Conservation (phyloP, 768 basidiomycete genomes). For the Exidia glandulosa region DNA sequence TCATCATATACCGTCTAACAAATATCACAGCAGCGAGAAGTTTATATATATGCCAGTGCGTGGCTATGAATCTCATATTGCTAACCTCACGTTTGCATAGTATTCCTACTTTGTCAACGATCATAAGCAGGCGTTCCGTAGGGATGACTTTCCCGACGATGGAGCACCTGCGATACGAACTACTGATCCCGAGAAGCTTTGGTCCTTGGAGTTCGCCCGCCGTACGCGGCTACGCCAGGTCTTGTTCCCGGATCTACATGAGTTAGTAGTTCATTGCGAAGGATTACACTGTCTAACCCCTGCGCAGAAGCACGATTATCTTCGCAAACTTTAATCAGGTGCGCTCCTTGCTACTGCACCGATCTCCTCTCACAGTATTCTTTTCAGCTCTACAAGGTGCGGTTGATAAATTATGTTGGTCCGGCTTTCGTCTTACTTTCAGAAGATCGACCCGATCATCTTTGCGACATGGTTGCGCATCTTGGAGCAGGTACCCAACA, state of each 20-base stretch:
- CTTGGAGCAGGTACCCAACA: constrained; percentile 29
- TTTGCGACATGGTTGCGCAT: constrained; percentile 41
- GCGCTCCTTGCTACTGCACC: constrained; percentile 1
- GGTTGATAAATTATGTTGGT: neutral
- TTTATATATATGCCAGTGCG: constrained; percentile 37
- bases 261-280: constrained; percentile 17
- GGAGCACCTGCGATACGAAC: constrained; percentile 1
- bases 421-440: neutral
- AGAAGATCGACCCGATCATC: constrained; percentile 14
- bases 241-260: constrained; percentile 34
- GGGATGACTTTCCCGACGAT: constrained; percentile 14
- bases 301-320: constrained; percentile 29
- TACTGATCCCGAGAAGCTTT: constrained; percentile 15
- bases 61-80: neutral
- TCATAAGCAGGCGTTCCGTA: constrained; percentile 34
- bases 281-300: neutral
- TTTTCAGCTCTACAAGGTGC: constrained; percentile 34
- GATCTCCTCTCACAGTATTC: constrained; percentile 6
- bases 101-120: constrained; percentile 40
- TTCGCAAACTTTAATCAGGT: constrained; percentile 46
- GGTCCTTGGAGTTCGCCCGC: constrained; percentile 29
- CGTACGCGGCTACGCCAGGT: constrained; percentile 25
- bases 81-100: constrained; percentile 11
- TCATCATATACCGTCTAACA: neutral
- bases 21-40: constrained; percentile 28